These are phyloP conservation scores for Aspergillus aculeatinus DNA, from an alignment of 2,329 filamentous ascomycete genomes.

Conservation along the genomic window DNA sequence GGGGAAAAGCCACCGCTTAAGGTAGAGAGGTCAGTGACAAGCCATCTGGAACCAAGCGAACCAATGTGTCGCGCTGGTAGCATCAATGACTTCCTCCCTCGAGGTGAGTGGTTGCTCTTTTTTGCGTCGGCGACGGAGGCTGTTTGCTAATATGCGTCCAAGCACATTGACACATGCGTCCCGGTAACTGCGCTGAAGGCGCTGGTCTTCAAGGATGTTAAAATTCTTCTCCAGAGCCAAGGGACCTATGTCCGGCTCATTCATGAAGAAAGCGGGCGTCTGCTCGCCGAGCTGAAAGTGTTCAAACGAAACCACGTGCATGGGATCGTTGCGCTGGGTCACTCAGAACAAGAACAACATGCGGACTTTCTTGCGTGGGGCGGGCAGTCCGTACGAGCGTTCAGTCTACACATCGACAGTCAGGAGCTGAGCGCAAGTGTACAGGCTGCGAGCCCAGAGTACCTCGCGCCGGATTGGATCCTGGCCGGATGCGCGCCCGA, in stretches of 20 bases:
- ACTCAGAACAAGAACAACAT: slow-evolving; percentile 18
- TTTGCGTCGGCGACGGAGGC: neutral
- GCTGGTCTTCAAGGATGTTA: slow-evolving; percentile 25
- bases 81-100: slow-evolving; percentile 30
- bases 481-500: slow-evolving; percentile 58
- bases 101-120: slow-evolving; percentile 28
- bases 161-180: slow-evolving; percentile 45
- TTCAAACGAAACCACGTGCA: slow-evolving; percentile 42
- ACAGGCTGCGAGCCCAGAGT: slow-evolving; percentile 41
- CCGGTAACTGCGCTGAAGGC: slow-evolving; percentile 44
- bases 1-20: slow-evolving; percentile 12
- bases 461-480: slow-evolving; percentile 70
- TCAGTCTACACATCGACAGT: slow-evolving; percentile 34
- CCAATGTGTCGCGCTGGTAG: slow-evolving; percentile 17
- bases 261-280: slow-evolving; percentile 31
- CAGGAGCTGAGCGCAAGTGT: slow-evolving; percentile 18
- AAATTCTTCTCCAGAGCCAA: slow-evolving; percentile 41
- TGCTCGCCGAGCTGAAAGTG: slow-evolving; percentile 30
- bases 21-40: neutral
- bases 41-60: neutral
- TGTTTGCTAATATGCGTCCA: slow-evolving; percentile 22
- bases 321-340: slow-evolving; percentile 34
- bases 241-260: slow-evolving; percentile 37
- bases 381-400: slow-evolving; percentile 54
- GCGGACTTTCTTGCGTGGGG: slow-evolving; percentile 65